A percentile compares a stretch with the other conserved stretches of the same genome.
Evolutionary conservation across 495 filamentous ascomycete species (phyloP).

Genomic region (Tirmania nivea): DNA sequence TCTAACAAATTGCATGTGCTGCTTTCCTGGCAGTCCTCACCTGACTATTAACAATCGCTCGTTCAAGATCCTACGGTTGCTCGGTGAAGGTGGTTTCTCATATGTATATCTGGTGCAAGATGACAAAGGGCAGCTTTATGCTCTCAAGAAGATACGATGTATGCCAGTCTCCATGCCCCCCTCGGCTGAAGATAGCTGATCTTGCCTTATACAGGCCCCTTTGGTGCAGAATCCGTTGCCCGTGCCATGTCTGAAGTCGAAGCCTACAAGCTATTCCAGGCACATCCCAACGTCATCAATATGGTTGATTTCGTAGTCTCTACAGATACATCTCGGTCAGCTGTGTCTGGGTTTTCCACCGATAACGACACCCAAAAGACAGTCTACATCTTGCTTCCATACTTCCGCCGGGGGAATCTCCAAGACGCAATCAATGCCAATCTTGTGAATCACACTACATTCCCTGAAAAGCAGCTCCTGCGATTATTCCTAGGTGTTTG

Average conservation of each 20-base stretch:
- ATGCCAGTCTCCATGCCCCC: not conserved
- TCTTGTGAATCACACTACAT: conserved; percentile 82
- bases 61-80: conserved; percentile 82
- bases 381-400: conserved; percentile 87
- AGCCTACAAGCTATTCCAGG: conserved; percentile 75
- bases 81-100: conserved; percentile 94
- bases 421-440: conserved; percentile 98
- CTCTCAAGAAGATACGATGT: conserved; percentile 93
- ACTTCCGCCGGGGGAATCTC: conserved; percentile 82
- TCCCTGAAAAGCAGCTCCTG: conserved; percentile 79
- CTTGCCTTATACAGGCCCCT: conserved; percentile 31
- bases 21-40: conserved; percentile 80
- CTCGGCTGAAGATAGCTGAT: not conserved
- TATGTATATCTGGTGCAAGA: conserved; percentile 97
- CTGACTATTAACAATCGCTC: conserved; percentile 84
- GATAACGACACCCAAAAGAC: conserved; percentile 35
- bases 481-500: conserved; percentile 79
- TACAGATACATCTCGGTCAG: conserved; percentile 25
- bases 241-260: conserved; percentile 93
- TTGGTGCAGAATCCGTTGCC: conserved; percentile 84
- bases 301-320: conserved; percentile 63
- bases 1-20: conserved; percentile 80
- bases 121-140: conserved; percentile 56
- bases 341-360: not conserved
- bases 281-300: conserved; percentile 67